Evolutionary conservation across 768 basidiomycete species (phyloP).

Genomic region (Terana coerulea): DNA sequence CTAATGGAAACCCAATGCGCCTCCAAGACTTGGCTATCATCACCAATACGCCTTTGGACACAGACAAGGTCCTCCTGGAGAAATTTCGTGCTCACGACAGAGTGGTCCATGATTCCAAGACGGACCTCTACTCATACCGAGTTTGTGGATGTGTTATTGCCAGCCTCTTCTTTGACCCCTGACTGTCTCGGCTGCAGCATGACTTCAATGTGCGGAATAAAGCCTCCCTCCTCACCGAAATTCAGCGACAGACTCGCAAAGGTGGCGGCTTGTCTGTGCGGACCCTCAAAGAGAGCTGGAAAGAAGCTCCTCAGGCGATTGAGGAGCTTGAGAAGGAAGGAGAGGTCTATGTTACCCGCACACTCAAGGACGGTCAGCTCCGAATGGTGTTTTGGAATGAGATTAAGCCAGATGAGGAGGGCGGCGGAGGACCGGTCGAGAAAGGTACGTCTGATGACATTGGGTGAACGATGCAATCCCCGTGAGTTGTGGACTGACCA

Average conservation of each 20-base stretch:
- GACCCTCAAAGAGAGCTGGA: conserved; percentile 87
- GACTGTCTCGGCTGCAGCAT: conserved; percentile 46
- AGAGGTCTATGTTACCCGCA: conserved; percentile 84
- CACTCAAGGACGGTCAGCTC: conserved; percentile 76
- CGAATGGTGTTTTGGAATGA: conserved; percentile 92
- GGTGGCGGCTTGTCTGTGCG: conserved; percentile 85
- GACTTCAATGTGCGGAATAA: conserved; percentile 86
- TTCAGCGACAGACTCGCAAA: conserved; percentile 78
- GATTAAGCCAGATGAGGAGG: conserved; percentile 71
- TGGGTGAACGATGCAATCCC: neutral
- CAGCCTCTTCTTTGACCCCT: neutral
- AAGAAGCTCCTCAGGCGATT: conserved; percentile 76
- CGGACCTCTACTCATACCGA: conserved; percentile 83
- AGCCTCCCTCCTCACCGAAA: conserved; percentile 77
- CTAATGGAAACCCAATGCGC: conserved; percentile 66
- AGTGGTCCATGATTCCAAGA: conserved; percentile 77
- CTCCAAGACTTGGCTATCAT: conserved; percentile 84
- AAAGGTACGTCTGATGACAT: conserved; percentile 51
- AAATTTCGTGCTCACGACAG: conserved; percentile 81
- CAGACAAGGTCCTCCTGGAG: conserved; percentile 66
- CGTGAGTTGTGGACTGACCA: neutral
- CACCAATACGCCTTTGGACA: conserved; percentile 73
- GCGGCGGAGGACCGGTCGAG: conserved; percentile 68
- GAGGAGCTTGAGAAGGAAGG: conserved; percentile 90
- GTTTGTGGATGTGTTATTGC: too few relatives aligned